A percentile compares a stretch with the other conserved stretches of the same genome.
Conservation (phyloP, 768 basidiomycete species). For the Suillus discolor region DNA sequence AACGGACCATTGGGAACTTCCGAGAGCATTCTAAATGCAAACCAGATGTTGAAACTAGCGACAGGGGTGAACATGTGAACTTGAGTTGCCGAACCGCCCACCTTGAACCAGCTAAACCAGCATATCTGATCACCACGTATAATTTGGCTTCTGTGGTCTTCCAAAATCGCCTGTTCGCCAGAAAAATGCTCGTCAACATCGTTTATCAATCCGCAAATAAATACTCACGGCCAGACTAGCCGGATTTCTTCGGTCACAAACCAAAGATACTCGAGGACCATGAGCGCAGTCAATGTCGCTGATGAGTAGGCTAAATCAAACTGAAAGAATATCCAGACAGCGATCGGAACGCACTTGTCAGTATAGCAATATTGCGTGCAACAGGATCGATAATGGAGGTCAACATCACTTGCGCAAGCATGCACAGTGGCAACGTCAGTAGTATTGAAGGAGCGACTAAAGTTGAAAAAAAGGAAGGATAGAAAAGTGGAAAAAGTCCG, state of each 20-base stretch:
- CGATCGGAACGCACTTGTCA: not conserved
- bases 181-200: not conserved
- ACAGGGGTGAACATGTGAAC: not conserved
- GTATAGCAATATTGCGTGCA: not conserved
- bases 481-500: not conserved
- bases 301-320: not conserved
- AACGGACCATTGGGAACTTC: constrained; percentile 9
- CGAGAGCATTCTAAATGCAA: constrained; percentile 21
- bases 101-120: constrained; percentile 21
- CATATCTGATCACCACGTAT: constrained; percentile 19
- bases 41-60: constrained; percentile 25
- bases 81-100: constrained; percentile 8
- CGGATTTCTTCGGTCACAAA: constrained; percentile 19
- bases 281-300: constrained; percentile 16
- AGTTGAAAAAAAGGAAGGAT: not conserved
- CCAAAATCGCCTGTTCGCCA: not conserved
- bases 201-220: not conserved
- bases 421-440: not conserved
- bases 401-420: not conserved
- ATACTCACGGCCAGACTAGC: constrained; percentile 25
- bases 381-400: not conserved
- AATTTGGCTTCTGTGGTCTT: not conserved
- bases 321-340: not conserved
- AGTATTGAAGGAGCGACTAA: constrained; percentile 8
- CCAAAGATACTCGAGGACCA: constrained; percentile 20